A percentile compares a stretch with the other conserved stretches of the same genome.
Conservation (phyloP, 805 yeast genomes). For the Lachancea sp. region DNA sequence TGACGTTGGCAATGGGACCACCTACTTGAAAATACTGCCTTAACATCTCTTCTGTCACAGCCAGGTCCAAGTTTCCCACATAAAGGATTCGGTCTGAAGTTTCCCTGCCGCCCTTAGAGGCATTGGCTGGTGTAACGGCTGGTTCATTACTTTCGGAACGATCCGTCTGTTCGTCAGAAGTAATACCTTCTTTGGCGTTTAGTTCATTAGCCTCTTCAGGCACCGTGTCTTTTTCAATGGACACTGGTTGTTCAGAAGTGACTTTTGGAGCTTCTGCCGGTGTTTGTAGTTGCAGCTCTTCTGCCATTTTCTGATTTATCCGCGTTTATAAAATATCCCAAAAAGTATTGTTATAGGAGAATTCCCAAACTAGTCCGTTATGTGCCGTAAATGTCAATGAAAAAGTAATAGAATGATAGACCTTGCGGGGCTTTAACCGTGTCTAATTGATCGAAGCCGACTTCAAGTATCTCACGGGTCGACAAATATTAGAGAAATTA, state of each 20-base stretch:
- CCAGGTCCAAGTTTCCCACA: constrained; percentile 66
- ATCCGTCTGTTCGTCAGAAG: not conserved
- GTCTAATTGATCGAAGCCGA: too few relatives aligned
- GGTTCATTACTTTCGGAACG: constrained; percentile 11
- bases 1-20: constrained; percentile 57
- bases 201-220: not conserved
- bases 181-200: not conserved
- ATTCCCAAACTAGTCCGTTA: not conserved
- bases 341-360: too few relatives aligned
- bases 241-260: too few relatives aligned
- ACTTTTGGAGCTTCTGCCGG: too few relatives aligned
- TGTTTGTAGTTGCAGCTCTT: too few relatives aligned
- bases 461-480: too few relatives aligned
- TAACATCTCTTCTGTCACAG: constrained; percentile 57
- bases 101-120: constrained; percentile 76
- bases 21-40: constrained; percentile 56
- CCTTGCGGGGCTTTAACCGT: too few relatives aligned
- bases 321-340: too few relatives aligned
- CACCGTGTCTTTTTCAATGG: not conserved
- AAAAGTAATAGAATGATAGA: too few relatives aligned
- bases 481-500: too few relatives aligned
- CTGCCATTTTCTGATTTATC: too few relatives aligned
- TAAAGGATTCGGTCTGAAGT: constrained; percentile 65
- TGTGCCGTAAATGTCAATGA: not conserved
- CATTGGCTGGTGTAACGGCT: constrained; percentile 52